These are phyloP conservation scores for Serendipita indica DNA, from an alignment of 768 basidiomycete genomes.

Conservation along the genomic window DNA sequence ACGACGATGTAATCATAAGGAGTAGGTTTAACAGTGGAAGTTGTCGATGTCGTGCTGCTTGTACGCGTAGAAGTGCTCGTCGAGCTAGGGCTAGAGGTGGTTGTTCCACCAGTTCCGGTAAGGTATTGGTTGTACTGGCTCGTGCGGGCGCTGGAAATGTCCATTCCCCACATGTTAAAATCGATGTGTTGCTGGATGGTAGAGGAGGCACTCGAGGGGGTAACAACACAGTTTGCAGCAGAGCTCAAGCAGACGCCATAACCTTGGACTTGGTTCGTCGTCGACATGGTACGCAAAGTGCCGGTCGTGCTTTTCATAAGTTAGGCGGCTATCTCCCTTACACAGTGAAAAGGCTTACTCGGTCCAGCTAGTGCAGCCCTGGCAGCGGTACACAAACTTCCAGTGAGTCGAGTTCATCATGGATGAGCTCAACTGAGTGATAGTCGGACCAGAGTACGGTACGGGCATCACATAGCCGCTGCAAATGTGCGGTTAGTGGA, in stretches of 20 bases:
- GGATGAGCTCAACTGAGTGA: slow-evolving; percentile 34
- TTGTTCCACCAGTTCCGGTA: slow-evolving; percentile 29
- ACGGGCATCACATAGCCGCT: slow-evolving; percentile 39
- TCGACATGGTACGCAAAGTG: neutral
- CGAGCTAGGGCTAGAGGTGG: slow-evolving; percentile 19
- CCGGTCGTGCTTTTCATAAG: slow-evolving; percentile 8
- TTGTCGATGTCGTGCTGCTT: slow-evolving; percentile 23
- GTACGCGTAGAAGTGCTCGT: slow-evolving; percentile 24
- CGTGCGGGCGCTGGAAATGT: slow-evolving; percentile 34
- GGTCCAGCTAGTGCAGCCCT: slow-evolving; percentile 36
- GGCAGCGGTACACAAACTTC: slow-evolving; percentile 55
- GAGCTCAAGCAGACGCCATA: slow-evolving; percentile 8
- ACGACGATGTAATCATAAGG: slow-evolving; percentile 28
- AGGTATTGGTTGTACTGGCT: slow-evolving; percentile 38
- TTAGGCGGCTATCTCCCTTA: neutral
- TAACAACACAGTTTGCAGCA: slow-evolving; percentile 25
- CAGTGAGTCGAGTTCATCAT: slow-evolving; percentile 45
- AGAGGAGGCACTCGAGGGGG: slow-evolving; percentile 36
- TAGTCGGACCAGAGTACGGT: slow-evolving; percentile 34
- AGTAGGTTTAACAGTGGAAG: slow-evolving; percentile 22
- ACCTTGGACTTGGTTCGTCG: slow-evolving; percentile 11
- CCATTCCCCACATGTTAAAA: slow-evolving; percentile 43
- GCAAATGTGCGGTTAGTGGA: neutral
- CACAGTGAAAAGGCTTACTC: slow-evolving; percentile 24
- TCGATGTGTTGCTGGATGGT: slow-evolving; percentile 44